Evolutionary conservation across 495 filamentous ascomycete species (phyloP).

Genomic region (Neurospora sp.): DNA sequence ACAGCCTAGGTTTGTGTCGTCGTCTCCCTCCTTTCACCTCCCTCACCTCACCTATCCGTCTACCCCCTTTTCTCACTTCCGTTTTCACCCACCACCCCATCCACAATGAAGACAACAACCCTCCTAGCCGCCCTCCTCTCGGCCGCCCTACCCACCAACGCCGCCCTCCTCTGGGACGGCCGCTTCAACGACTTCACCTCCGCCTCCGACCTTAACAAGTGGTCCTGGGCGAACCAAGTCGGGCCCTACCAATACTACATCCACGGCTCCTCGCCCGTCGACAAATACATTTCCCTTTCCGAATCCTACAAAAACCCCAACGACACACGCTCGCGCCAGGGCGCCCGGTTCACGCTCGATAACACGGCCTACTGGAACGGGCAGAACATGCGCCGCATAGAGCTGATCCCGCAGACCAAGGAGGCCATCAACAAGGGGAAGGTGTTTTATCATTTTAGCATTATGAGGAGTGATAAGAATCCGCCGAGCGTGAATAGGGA

Average conservation of each 20-base stretch:
- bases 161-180: slow-evolving; percentile 48
- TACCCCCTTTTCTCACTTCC: no score
- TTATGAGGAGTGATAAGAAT: slow-evolving; percentile 47
- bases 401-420: slow-evolving; percentile 57
- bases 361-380: slow-evolving; percentile 47
- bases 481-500: slow-evolving; percentile 48
- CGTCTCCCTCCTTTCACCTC: neutral
- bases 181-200: slow-evolving; percentile 48
- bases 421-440: slow-evolving; percentile 50
- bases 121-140: slow-evolving; percentile 6
- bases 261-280: slow-evolving; percentile 41
- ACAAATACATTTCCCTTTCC: slow-evolving; percentile 45
- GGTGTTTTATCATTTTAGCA: slow-evolving; percentile 56
- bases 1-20: neutral
- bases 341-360: slow-evolving; percentile 56
- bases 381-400: slow-evolving; percentile 41
- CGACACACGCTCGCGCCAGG: slow-evolving; percentile 47
- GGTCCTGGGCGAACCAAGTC: slow-evolving; percentile 57
- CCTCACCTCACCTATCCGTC: neutral
- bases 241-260: slow-evolving; percentile 68
- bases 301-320: slow-evolving; percentile 51
- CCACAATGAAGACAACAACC: slow-evolving; percentile 18
- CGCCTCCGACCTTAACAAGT: slow-evolving; percentile 41
- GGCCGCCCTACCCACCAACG: slow-evolving; percentile 4
- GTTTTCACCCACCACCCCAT: neutral